Conservation (phyloP, 805 yeast species). For the Ogataea haglerorum region DNA sequence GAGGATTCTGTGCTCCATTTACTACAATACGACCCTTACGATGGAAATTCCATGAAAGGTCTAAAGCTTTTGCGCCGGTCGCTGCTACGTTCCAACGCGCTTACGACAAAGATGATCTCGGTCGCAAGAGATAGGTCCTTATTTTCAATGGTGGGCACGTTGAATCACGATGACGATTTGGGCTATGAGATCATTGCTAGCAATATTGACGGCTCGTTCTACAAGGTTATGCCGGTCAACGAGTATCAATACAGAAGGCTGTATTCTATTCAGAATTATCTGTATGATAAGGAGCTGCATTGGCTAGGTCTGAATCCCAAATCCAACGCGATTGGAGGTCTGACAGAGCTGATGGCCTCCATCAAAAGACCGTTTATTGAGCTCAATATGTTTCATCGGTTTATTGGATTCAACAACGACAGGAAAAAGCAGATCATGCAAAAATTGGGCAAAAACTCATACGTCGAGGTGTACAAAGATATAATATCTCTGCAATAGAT, state of each 20-base stretch:
- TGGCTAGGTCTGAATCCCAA: slow-evolving; percentile 79
- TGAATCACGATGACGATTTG: slow-evolving; percentile 28
- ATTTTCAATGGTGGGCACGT: slow-evolving; percentile 30
- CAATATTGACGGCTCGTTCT: slow-evolving; percentile 75
- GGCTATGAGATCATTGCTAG: slow-evolving; percentile 66
- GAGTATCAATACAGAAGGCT: slow-evolving; percentile 78
- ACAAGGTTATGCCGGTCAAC: slow-evolving; percentile 65
- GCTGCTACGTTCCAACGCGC: slow-evolving; percentile 64
- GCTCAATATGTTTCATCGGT: slow-evolving; percentile 51
- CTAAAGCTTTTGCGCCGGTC: slow-evolving; percentile 67
- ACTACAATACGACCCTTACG: slow-evolving; percentile 88
- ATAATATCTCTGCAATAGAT: slow-evolving; percentile 34
- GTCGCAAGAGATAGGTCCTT: slow-evolving; percentile 36
- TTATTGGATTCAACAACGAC: slow-evolving; percentile 53
- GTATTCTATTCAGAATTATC: slow-evolving; percentile 82
- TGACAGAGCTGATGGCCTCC: slow-evolving; percentile 32
- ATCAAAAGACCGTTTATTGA: slow-evolving; percentile 65
- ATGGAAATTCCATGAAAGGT: slow-evolving; percentile 77
- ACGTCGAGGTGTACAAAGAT: slow-evolving; percentile 66
- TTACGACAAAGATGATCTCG: slow-evolving; percentile 51
- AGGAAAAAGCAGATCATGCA: slow-evolving; percentile 50
- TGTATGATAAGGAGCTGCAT: slow-evolving; percentile 72
- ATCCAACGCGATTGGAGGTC: slow-evolving; percentile 51
- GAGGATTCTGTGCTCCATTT: slow-evolving; percentile 63
- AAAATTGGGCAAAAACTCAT: slow-evolving; percentile 56